Base-by-base conservation (phyloP, 2,329 filamentous ascomycete genomes). In the Tolypocladium paradoxum region DNA sequence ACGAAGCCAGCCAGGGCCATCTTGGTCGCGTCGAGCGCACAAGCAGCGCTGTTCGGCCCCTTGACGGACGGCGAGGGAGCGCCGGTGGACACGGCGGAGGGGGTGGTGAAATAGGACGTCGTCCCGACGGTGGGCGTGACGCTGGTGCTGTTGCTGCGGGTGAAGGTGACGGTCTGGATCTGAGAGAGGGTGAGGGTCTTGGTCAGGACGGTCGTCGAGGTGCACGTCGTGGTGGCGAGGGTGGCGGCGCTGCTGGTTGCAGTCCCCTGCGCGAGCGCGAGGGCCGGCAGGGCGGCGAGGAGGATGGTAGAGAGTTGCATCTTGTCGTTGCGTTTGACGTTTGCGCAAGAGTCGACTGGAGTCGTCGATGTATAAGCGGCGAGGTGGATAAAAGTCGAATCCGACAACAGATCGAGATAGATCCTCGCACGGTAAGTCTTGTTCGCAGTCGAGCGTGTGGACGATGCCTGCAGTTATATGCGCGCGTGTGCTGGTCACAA, bases 101-200 rank as follows among this genome's bases (percentile, higher is more conserved):
- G 57, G 20, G 66, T 48, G 24, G 61, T 58, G 38, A 51, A 56
- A 20, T 52, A 51, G n/a, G 60, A 57, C 6, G 60, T 55, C 46
- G 60, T 55, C 49, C 57, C 58, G 43, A 61, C 61, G 27, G 62
- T 58, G 51, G 63, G 54, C 27, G 65, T 64, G 56, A 64, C 64
- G 47, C 62, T 56, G 45, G 70, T 72, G 48, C 69, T 67, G 51
- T 68, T 69, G 54, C 67, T 60, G 53, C 60, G 56, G 34, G 61
- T 63, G 22, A 67, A 62, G 46, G 67, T 68, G 53, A 71, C 61
- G 38, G 70, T 73, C 62, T 75, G 61, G 35, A 76, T 71, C 62
- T 70, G 65, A 47, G 73, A 73, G 56, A 82, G 73, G 47, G 74
- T 79, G 64, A 78, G 63, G 49, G 76, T 79, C 64, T 74, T 75